Evolutionary conservation across 1,139 yeast species (phyloP), one percentile per base, ranked within the genome.

Genomic region (Pichia terricola): DNA sequence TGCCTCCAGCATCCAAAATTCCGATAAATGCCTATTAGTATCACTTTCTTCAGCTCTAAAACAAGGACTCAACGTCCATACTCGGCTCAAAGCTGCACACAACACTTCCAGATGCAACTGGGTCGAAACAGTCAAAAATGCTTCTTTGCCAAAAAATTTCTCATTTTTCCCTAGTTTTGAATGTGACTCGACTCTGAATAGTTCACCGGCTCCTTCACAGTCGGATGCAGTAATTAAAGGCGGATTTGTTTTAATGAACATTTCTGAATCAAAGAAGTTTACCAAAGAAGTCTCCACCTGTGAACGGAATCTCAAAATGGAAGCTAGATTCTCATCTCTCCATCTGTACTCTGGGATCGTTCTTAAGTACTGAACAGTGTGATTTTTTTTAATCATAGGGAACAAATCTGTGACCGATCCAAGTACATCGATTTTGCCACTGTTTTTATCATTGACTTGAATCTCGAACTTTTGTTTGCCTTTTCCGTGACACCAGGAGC

Each of bases 171-270:
- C 36, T 39, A 58, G 55, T 39, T 50, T 50, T 6, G 65, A 53
- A 9, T 45, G 53, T 28, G 75, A 63, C 51, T 70, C 73, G 9
- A 86, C 65, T 37, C 62, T 63, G 51, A 91, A 91, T 49, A 84
- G 77, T 59, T 91, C 97, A 3, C 98, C 97, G 0, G 96, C 97
- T 22, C 98, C 98, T 66, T 94, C 99, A 60, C 98, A 91, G 59
- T 94, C 98, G 2, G 95, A 79, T 8, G 87, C 71, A 0, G 98
- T 91, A 28, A 89, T 66, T 25, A 89, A 57, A 3, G 99, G 98
- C 2, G 97, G 94, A 27, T 79, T 69, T 0, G 86, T 89, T 63
- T 87, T 91, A 11, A 71, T 65, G 53, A 84, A 87, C 25, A 72
- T 73, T 31, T 71, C 57, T 0, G 56, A 42, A 30, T 68, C 65